These are phyloP conservation scores for Cladosporium sp. DNA, from an alignment of 2,329 filamentous ascomycete genomes.

Conservation along the genomic window DNA sequence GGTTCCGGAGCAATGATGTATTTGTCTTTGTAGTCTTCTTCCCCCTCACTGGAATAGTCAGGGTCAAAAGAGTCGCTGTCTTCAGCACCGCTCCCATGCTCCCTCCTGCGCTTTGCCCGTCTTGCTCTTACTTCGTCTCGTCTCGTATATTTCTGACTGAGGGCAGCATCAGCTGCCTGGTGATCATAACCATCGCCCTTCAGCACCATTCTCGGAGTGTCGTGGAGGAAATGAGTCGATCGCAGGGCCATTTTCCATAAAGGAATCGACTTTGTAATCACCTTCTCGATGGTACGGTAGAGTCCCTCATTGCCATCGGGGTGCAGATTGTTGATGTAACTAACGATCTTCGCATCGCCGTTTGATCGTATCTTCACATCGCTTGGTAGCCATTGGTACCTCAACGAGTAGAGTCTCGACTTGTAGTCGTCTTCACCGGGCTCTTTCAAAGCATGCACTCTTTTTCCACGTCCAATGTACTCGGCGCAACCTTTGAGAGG, in stretches of 20 bases:
- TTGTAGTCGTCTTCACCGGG: no score
- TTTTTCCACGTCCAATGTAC: conserved; percentile 29
- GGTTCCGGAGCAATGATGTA: background rate
- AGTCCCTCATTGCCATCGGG: conserved; percentile 19
- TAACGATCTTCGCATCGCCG: conserved; percentile 19
- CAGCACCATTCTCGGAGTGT: background rate
- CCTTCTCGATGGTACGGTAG: conserved; percentile 23
- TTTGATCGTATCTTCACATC: conserved; percentile 20
- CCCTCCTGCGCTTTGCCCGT: no score
- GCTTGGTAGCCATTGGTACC: conserved; percentile 29
- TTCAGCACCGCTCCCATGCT: no score
- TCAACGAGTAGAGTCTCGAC: conserved; percentile 20
- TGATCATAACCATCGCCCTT: background rate
- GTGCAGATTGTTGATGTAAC: conserved; percentile 33
- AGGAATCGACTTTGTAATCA: conserved; percentile 24
- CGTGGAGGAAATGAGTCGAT: background rate
- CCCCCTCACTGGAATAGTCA: no score
- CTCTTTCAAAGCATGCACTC: background rate
- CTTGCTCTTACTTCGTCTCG: no score
- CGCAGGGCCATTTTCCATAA: conserved; percentile 25
- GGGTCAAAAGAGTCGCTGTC: no score
- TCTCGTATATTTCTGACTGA: no score
- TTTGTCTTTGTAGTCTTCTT: background rate
- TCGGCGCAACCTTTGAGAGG: conserved; percentile 28
- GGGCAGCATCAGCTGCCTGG: background rate